Evolutionary conservation across 306 rosid species (phyloP), one percentile per base, ranked within the genome.

Genomic region (Herpetospermum pedunculosum): DNA sequence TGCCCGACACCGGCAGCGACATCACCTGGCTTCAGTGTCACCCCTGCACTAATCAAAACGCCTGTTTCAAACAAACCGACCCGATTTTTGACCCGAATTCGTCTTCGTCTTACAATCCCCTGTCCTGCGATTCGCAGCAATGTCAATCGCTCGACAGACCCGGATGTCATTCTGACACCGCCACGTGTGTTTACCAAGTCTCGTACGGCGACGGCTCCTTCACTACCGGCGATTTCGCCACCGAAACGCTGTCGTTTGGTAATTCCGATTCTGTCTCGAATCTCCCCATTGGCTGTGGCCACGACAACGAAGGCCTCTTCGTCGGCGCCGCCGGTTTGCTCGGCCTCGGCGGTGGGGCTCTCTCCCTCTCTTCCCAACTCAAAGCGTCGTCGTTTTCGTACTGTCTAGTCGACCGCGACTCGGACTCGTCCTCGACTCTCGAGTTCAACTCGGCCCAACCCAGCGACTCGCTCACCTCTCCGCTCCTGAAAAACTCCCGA

Each of bases 1-100:
- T 84, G n/a, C 82, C 86, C 25, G 99, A 94, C 73, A 91, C 97
- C 0, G 99, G 99, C 2, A 89, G 96, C 62, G 99, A 94, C 55
- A 69, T 94, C 15, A 88, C 84, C 40, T 91, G 99, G 99, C 83
- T 94, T 32, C 97, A 94, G 34, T 91, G 99, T 73, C 30, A 84
- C 53, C 97, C 99, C 0, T 94, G 99, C 2, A 81, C n/a, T 41
- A 0, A 5, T 11, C 5, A 4, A 8, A 40, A 40, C 2, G 84
- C 88, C 0, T 94, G 99, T 25, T 94, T 83, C 95, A 84, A 83
- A 23, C 97, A 94, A 69, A 0, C 91, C 69, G 99, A 94, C 80
- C 97, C 97, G 59, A 25, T 91, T 10, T 94, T 87, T 46, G 77
- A 91, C 78, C 99, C 99, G 34, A 35, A 77, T 0, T 1, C 63